These are phyloP conservation scores for Kwoniella shivajii DNA, from an alignment of 1,284 basidiomycete species.

Conservation along the genomic window DNA sequence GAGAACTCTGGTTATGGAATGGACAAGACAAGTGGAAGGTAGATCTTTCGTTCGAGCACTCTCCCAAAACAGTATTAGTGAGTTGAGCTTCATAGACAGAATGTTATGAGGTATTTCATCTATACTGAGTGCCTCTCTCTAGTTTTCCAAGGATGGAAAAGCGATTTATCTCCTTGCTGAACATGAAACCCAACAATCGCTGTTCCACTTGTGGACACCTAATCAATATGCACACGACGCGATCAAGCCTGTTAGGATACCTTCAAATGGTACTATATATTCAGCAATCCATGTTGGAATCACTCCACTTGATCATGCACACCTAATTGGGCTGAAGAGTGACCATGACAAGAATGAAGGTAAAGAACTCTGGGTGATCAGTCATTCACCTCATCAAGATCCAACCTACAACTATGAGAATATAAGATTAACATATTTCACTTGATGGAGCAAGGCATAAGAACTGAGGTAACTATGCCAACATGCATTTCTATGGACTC, in stretches of 20 bases:
- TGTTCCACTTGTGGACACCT: slow-evolving; percentile 30
- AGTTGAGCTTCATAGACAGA: neutral
- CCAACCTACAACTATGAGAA: slow-evolving; percentile 30
- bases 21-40: slow-evolving; percentile 10
- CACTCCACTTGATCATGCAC: slow-evolving; percentile 29
- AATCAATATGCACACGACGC: neutral
- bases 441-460: neutral
- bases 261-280: slow-evolving; percentile 23
- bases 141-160: slow-evolving; percentile 27
- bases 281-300: slow-evolving; percentile 25
- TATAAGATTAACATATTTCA: slow-evolving; percentile 25
- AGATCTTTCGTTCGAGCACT: slow-evolving; percentile 10
- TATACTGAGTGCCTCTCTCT: neutral
- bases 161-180: slow-evolving; percentile 24
- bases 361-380: slow-evolving; percentile 26
- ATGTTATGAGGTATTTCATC: neutral
- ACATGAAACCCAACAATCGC: slow-evolving; percentile 5
- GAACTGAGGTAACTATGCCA: too few species aligned
- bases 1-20: slow-evolving; percentile 17
- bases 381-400: slow-evolving; percentile 28
- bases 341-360: slow-evolving; percentile 1
- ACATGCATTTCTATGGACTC: too few species aligned
- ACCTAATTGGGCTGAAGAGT: slow-evolving; percentile 26
- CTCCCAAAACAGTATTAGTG: slow-evolving; percentile 16
- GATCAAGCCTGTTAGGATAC: slow-evolving; percentile 18